phyloP scores from a whole-genome alignment of 257 asterid species.

The Lantana camara region DNA sequence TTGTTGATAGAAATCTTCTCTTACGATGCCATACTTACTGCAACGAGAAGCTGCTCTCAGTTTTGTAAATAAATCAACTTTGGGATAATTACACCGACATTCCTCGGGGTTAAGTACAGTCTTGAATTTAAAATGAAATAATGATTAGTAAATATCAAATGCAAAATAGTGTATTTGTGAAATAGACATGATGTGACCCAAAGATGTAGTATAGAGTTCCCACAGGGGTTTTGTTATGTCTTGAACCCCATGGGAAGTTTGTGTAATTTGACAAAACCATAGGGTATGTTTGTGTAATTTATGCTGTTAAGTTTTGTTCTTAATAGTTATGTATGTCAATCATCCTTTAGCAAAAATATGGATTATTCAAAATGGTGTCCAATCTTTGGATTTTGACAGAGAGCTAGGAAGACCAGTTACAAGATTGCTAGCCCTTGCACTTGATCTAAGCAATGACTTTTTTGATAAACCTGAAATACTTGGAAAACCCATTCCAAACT shows the following conservation, averaged over 20 bases:
- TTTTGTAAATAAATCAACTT: background rate
- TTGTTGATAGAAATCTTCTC: background rate
- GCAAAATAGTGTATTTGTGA: no score
- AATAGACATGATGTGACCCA: no score
- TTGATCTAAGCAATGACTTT: slow-evolving; percentile 56
- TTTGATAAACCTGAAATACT: slow-evolving; percentile 73
- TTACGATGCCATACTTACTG: background rate
- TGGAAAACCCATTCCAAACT: slow-evolving; percentile 65
- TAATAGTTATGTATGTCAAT: background rate
- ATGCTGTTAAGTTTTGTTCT: background rate
- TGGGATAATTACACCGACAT: no score
- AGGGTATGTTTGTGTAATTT: no score
- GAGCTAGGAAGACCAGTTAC: slow-evolving; percentile 66
- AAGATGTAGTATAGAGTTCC: no score
- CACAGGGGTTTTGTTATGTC: no score
- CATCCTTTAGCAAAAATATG: no score
- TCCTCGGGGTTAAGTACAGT: no score
- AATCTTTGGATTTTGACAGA: slow-evolving; percentile 42
- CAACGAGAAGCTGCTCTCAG: background rate
- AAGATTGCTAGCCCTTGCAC: slow-evolving; percentile 80
- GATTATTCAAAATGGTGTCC: background rate
- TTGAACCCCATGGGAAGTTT: no score
- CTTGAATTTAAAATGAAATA: no score
- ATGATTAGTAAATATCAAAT: no score
- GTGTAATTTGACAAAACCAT: no score